Conservation (phyloP, 1,139 yeast genomes). For the Starmera stellimalicola region DNA sequence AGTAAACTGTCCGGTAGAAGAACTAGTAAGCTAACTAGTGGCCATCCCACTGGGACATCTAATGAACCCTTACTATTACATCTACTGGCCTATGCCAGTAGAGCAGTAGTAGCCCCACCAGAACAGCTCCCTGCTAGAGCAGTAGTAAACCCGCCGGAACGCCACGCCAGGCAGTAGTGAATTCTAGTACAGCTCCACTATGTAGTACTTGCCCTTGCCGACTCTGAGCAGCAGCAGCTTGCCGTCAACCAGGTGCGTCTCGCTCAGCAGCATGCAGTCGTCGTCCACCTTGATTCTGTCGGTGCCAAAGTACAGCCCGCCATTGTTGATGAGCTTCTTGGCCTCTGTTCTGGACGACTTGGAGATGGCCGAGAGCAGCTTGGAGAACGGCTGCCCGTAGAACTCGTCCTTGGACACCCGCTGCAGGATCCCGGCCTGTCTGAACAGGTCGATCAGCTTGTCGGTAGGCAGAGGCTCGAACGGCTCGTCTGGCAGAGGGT, state of each 20-base stretch:
- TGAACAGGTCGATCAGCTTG: constrained; percentile 49
- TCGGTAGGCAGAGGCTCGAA: constrained; percentile 40
- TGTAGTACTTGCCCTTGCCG: constrained; percentile 64
- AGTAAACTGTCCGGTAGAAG: too few relatives aligned
- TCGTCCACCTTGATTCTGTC: constrained; percentile 48
- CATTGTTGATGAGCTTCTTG: constrained; percentile 53
- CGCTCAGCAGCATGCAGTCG: constrained; percentile 38
- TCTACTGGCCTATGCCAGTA: too few relatives aligned
- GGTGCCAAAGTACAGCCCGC: constrained; percentile 67
- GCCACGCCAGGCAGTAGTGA: background rate
- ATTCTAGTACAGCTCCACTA: constrained; percentile 33
- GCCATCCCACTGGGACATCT: too few relatives aligned
- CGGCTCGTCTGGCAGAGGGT: constrained; percentile 48
- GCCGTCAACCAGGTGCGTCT: constrained; percentile 46
- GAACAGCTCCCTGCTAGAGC: constrained; percentile 1
- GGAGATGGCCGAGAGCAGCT: constrained; percentile 26
- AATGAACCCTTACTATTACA: too few relatives aligned
- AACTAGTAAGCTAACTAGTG: too few relatives aligned
- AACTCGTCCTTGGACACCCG: constrained; percentile 29
- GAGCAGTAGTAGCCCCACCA: too few relatives aligned
- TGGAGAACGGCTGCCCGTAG: constrained; percentile 24
- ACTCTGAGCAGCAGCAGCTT: constrained; percentile 55
- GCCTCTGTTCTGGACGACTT: constrained; percentile 48
- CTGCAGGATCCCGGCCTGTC: constrained; percentile 49
- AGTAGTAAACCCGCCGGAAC: constrained; percentile 17